phyloP scores from a whole-genome alignment of 805 yeast genomes.

The Hanseniaspora vineae region DNA sequence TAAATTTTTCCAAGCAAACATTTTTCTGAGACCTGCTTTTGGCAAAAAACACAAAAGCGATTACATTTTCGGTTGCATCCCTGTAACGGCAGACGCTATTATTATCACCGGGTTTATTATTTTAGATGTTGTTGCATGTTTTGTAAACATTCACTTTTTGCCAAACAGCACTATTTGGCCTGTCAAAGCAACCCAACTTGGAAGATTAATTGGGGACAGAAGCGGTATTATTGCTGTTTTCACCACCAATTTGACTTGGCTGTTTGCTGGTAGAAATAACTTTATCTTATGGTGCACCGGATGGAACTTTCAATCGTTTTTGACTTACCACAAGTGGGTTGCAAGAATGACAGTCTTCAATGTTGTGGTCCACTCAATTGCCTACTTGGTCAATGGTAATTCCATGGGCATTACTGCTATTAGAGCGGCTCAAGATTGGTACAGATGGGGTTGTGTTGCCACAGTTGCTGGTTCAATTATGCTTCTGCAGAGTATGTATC shows the following conservation, averaged over 20 bases:
- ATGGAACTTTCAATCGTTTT: conserved; percentile 44
- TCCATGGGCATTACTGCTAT: conserved; percentile 12
- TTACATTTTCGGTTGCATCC: conserved; percentile 3
- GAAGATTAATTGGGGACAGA: conserved; percentile 33
- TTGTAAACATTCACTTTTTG: conserved; percentile 7
- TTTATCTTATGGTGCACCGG: conserved; percentile 48
- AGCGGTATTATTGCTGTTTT: conserved; percentile 35
- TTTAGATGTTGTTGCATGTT: conserved; percentile 3
- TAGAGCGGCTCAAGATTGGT: conserved; percentile 29
- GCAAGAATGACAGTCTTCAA: conserved; percentile 30
- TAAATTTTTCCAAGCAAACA: conserved; percentile 9
- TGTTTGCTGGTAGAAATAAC: conserved; percentile 61
- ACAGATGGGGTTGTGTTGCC: conserved; percentile 20
- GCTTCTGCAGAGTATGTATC: conserved; percentile 29
- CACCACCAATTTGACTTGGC: conserved; percentile 38
- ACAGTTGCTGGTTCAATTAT: conserved; percentile 24
- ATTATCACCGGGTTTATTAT: conserved; percentile 5
- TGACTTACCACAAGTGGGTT: conserved; percentile 49
- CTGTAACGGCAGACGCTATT: conserved; percentile 5
- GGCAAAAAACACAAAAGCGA: conserved; percentile 6
- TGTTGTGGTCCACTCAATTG: conserved; percentile 7
- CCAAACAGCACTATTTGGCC: conserved; percentile 4
- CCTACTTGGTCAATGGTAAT: conserved; percentile 4
- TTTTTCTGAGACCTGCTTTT: conserved; percentile 11
- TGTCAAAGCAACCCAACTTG: conserved; percentile 3